Conservation (phyloP, 2,329 filamentous ascomycete species). For the Helotiales sp. region DNA sequence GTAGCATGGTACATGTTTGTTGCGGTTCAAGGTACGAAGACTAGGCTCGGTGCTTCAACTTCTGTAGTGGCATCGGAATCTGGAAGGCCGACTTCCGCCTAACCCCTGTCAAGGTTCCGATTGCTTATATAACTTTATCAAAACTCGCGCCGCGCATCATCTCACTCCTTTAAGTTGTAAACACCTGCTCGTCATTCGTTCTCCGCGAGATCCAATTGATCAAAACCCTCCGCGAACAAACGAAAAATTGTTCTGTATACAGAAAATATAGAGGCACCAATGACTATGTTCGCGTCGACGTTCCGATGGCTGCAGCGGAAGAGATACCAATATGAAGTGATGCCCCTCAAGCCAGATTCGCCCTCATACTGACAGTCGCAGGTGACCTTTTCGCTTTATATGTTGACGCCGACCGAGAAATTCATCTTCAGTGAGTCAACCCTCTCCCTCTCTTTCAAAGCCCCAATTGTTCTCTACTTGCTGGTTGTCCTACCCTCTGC, state of each 20-base stretch:
- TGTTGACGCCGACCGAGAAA: conserved; percentile 94
- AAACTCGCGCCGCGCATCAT: background rate
- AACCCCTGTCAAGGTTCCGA: background rate
- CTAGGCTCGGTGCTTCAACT: no score
- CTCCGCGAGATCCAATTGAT: background rate
- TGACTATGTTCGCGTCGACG: conserved; percentile 42
- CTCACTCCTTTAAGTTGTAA: background rate
- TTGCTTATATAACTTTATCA: no score
- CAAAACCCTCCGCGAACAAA: background rate
- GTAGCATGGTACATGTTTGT: conserved; percentile 32
- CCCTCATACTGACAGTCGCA: conserved; percentile 71
- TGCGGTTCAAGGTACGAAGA: background rate
- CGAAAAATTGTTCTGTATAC: background rate
- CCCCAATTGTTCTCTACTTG: background rate
- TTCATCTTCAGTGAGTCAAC: conserved; percentile 85
- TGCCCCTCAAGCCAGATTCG: no score
- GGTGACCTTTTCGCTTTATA: conserved; percentile 94
- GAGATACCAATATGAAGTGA: conserved; percentile 87
- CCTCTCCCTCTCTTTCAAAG: background rate
- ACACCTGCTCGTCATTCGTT: background rate
- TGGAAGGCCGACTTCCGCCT: background rate
- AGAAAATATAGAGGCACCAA: conserved; percentile 8
- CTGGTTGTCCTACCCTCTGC: background rate
- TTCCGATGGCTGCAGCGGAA: conserved; percentile 90
- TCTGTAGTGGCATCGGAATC: background rate